Evolutionary conservation across 305 asterid species (phyloP), one percentile per base, ranked within the genome.

Genomic region (Fraxinus sp.): DNA sequence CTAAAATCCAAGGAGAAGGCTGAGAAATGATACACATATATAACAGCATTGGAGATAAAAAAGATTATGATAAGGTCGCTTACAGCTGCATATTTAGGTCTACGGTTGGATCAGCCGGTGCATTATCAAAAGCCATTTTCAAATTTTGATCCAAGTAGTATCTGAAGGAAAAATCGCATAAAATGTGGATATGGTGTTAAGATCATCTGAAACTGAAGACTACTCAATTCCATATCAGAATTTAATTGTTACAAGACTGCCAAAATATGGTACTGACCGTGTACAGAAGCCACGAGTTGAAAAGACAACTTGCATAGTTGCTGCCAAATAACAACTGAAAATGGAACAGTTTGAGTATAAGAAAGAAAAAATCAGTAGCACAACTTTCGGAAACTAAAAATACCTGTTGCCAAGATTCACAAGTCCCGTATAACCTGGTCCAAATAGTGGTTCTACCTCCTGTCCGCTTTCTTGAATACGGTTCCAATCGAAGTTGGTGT

Each of bases 321-420:
- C 97, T 81, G 98, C 98, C 93, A 96, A 89, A 84, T 96, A 96
- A 85, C 99, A 96, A 85, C 99, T 96, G 93, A 90, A 91, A 86
- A 85, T 62, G 80, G 74, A 78, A 46, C 35, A 81, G 75, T 80
- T 80, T 71, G 87, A 79, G 83, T 75, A 76, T 39, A 33, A 37
- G 41, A 77, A 79, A 24, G 62, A 57, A 80, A 66, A 82, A 76
- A 55, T 7, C 33, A 85, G 55, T 78, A 78, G 73, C 75, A 43
- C 73, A 43, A 78, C 68, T 33, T 82, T 77, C 70, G 80, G 75
- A 62, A 28, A 75, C 62, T 49, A 75, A 75, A 64, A 59, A 33
- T 86, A 96, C 99, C 99, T 95, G 94, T 96, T 96, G 87, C 99
- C 99, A 85, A 96, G 99, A 90, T 96, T 96, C 62, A 90, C 89